Evolutionary conservation across 371 early-diverging fungal species (phyloP).

Genomic region (Pancytospora philotis): DNA sequence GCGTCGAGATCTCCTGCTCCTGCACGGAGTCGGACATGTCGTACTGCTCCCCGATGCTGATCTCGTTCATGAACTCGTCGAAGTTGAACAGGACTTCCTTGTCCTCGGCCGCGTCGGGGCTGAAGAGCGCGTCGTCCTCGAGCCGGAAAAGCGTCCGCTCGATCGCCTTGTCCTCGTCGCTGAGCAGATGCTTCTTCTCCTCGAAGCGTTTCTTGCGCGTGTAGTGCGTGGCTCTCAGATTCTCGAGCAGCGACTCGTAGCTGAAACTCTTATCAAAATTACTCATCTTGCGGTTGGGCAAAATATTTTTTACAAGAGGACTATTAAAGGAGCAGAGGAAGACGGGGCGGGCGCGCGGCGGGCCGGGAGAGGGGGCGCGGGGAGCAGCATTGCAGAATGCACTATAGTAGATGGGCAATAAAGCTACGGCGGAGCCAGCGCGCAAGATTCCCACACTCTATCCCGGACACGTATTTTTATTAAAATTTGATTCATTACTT

Average conservation of each 20-base stretch:
- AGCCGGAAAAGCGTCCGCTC: conserved; percentile 12
- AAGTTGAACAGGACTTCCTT: conserved; percentile 30
- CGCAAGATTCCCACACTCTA: too few species aligned
- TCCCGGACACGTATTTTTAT: too few species aligned
- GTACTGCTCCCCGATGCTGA: conserved; percentile 31
- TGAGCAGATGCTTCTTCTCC: conserved; percentile 14
- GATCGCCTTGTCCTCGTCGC: not conserved
- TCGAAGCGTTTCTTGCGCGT: conserved; percentile 25
- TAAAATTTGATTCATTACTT: too few species aligned
- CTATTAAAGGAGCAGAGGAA: conserved; percentile 1
- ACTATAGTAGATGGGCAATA: too few species aligned
- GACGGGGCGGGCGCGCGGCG: too few species aligned
- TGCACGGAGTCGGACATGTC: conserved; percentile 35
- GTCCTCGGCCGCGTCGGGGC: not conserved
- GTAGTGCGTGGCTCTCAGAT: conserved; percentile 24
- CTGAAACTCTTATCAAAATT: conserved; percentile 12
- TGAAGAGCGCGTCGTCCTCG: conserved; percentile 19
- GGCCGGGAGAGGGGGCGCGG: too few species aligned
- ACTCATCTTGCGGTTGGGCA: conserved; percentile 13
- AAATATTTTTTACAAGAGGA: conserved; percentile 6
- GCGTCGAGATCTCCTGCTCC: not conserved
- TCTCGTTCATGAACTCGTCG: conserved; percentile 44
- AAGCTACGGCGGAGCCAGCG: too few species aligned
- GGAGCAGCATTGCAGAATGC: too few species aligned
- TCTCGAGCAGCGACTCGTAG: conserved; percentile 29